Conservation (phyloP, 1,284 basidiomycete species). For the Tilletia caries region DNA sequence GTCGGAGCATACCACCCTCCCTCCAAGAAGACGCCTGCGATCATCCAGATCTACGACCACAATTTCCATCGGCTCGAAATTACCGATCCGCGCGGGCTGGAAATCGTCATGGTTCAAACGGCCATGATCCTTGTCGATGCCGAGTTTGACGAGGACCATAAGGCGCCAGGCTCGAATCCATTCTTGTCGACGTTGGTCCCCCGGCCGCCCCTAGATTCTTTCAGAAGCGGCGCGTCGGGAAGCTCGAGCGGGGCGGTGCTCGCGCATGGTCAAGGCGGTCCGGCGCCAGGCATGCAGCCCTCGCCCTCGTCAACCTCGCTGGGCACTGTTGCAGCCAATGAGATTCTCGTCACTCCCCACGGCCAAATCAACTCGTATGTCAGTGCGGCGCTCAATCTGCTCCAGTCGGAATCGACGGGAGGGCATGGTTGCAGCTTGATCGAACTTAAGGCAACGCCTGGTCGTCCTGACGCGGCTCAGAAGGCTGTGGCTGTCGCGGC, state of each 20-base stretch:
- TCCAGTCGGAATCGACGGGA: background rate
- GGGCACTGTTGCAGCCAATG: background rate
- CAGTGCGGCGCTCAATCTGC: background rate
- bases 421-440: conserved; percentile 1
- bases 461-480: conserved; percentile 3
- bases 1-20: background rate
- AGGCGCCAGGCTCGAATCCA: background rate
- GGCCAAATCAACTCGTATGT: background rate
- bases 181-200: conserved; percentile 3
- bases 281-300: background rate
- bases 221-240: background rate
- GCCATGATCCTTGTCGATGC: conserved; percentile 1
- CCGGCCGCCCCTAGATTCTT: background rate
- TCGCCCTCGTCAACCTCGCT: too few species aligned
- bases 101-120: background rate
- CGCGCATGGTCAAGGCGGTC: background rate
- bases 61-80: conserved; percentile 6
- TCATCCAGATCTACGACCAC: conserved; percentile 13
- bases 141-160: conserved; percentile 10
- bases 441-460: background rate
- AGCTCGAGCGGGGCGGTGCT: too few species aligned
- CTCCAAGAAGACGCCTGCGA: background rate
- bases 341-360: conserved; percentile 10
- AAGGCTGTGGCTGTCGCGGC: conserved; percentile 12
- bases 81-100: conserved; percentile 2